Evolutionary conservation across 2,329 filamentous ascomycete genomes (phyloP), one percentile per base, ranked within the genome.

Genomic region (Rasamsonia emersonii): DNA sequence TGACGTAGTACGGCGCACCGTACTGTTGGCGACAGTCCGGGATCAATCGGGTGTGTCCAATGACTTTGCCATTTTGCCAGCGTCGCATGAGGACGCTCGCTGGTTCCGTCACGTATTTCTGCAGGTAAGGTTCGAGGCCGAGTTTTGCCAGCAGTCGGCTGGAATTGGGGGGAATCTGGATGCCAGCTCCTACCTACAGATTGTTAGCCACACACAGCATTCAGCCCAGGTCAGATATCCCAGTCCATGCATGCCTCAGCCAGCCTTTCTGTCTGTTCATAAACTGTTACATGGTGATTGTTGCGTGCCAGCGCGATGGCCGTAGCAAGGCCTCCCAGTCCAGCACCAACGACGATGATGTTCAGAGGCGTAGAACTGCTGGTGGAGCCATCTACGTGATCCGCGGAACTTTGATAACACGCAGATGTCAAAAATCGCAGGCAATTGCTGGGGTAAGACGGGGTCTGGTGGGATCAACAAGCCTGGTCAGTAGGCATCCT

Each of bases 1-100:
- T 49, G 32, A 76, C 70, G 23, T 69, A 55, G 41, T 77, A 78
- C 0, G 75, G 75, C 0, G 71, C 68, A 9, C 57, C 58, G 23
- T 25, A 25, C 23, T 25, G n/a, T 13, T 25, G n/a, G 5, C n/a
- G 23, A 25, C 59, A 61, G 24, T 46, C 37, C 6, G 57, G 62
- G 47, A 64, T 67, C 25, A 69, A 56, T 1, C 68, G 68, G 42
- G 71, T 68, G 4, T 66, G 60, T n/a, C 64, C 67, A 30, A 71
- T 41, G n/a, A 55, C 28, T 27, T 44, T 40, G 5, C 56, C 55
- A 35, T 54, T 49, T 10, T 37, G 35, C 36, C 56, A 58, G 5
- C 48, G 44, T 24, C 50, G 45, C 16, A 60, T 35, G 19, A 49
- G 37, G 30, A 58, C 43, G 19, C 49, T 45, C 17, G 40, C 41